Evolutionary conservation across 2,329 filamentous ascomycete species (phyloP), one percentile per base, ranked within the genome.

Genomic region (Pestalotiopsis fici): DNA sequence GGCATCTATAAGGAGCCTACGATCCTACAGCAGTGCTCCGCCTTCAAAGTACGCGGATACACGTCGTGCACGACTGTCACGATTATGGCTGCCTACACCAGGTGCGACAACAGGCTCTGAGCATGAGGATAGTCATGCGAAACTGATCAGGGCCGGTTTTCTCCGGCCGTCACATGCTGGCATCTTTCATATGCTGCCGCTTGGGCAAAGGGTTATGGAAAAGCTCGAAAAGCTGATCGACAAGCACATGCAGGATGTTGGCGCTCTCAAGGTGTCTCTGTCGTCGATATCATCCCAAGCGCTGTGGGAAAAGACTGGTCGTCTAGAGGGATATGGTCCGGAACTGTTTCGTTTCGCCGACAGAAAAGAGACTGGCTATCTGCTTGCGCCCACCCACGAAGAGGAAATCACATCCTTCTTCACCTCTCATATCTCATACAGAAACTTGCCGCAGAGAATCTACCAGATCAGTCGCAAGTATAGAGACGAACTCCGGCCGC

Each of bases 401-500:
- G 96, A 99, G 78, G 96, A 99, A 77, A 96, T 99, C 72, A 99
- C 96, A 0, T 83, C 86, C 0, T 83, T 99, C 2, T 93, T 98
- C 1, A 88, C 89, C 3, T 87, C 86, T 66, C 84, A 95, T 1
- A 89, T 90, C 55, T 97, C 95, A 0, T 95, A 97, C 77, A 95
- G 94, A 75, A 90, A 93, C 57, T 84, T 98, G 9, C 96, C 96
- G 0, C 78, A 98, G 27, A 88, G 94, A 56, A 82, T 99, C 0
- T 99, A 98, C 75, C 96, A 99, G 77, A 96, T 96, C 61, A 91
- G 93, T 35, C 88, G 95, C 59, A 99, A 99, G 79, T 99, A 98
- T 76, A 90, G 96, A 61, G 96, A 99, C 81, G 96, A 99, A 80
- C 87, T 91, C 66, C 88, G 96, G 28, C 96, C 96, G 23, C 88